Evolutionary conservation across 2,329 filamentous ascomycete genomes (phyloP).

Genomic region (Microthyrium microscopicum): DNA sequence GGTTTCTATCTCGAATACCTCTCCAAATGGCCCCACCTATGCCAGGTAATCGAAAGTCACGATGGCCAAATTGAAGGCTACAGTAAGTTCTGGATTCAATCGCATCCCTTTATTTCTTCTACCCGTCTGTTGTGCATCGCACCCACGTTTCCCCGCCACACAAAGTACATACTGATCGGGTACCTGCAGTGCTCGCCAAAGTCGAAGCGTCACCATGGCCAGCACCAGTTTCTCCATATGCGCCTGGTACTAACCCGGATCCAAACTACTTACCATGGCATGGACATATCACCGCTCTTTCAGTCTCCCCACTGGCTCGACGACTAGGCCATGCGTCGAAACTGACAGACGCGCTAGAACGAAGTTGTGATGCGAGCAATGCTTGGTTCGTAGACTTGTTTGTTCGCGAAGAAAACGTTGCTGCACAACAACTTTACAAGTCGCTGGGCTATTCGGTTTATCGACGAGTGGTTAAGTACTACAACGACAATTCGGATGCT

Average conservation of each 20-base stretch:
- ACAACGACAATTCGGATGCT: slow-evolving; percentile 87
- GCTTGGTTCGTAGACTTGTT: slow-evolving; percentile 95
- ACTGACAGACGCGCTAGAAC: slow-evolving; percentile 65
- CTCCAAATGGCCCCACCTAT: slow-evolving; percentile 87
- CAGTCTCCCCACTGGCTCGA: slow-evolving; percentile 72
- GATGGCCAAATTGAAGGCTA: slow-evolving; percentile 87
- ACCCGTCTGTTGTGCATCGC: background rate
- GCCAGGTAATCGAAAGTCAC: slow-evolving; percentile 76
- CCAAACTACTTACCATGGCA: slow-evolving; percentile 93
- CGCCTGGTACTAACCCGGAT: slow-evolving; percentile 32
- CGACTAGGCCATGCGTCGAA: slow-evolving; percentile 75
- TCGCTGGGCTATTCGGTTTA: slow-evolving; percentile 83
- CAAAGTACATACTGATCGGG: slow-evolving; percentile 4
- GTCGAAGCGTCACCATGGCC: slow-evolving; percentile 67
- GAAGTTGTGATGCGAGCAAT: slow-evolving; percentile 63
- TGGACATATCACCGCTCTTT: slow-evolving; percentile 91
- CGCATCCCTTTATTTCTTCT: background rate
- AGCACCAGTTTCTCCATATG: slow-evolving; percentile 53
- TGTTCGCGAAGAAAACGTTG: slow-evolving; percentile 72
- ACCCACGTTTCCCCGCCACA: background rate
- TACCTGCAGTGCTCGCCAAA: slow-evolving; percentile 74
- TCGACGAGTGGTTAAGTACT: slow-evolving; percentile 78
- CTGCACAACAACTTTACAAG: slow-evolving; percentile 77
- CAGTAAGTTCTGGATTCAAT: slow-evolving; percentile 44
- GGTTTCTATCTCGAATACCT: slow-evolving; percentile 93